Base-by-base conservation (phyloP, 352 stramenopile genomes). In the Saprolegnia parasitica region DNA sequence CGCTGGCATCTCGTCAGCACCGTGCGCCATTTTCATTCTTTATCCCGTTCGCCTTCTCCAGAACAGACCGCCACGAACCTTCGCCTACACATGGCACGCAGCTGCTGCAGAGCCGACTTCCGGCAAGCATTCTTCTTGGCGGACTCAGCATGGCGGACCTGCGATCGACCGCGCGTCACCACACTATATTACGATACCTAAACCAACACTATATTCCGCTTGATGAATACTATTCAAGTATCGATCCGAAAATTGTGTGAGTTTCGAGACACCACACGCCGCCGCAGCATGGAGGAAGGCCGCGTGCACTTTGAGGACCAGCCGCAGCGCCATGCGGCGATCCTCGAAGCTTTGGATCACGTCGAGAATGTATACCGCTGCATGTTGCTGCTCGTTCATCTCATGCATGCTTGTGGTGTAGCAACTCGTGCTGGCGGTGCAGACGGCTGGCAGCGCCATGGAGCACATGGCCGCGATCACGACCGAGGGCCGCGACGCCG, bases 351-450 rank as follows among this genome's bases (percentile, higher is more conserved):
- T 37, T 82, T 95, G 21, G 77, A 90, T 40, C 73, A 72, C 4
- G 83, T 93, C 4, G 86, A 95, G 65, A 81, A 91, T 80, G 86
- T 93, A 70, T 35, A 72, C 71, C 35, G 60, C 0, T 23, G 9
- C 50, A 42, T 29, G 55, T 50, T 23, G 50, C 55, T 67, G 13
- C 32, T 58, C 18, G 54, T 46, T 55, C 20, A 63, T 65, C 58
- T 40, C 5, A 47, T 42, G 23, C 47, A 55, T 54, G 29, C 29
- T 35, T 35, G 29, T 5, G 18, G 6, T 52, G n/a, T 74, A 95
- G 86, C 92, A 95, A 89, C 75, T 95, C 23, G 84, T 95, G 56
- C 78, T 74, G 9, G 84, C 81, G 45, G 72, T 93, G 67, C 84
- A 80, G 56, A 93, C 81, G 20, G 84, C 82, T 0, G 78, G 84